Evolutionary conservation across 306 rosid genomes (phyloP), one percentile per base, ranked within the genome.

Genomic region (Acacia melanoxylon): DNA sequence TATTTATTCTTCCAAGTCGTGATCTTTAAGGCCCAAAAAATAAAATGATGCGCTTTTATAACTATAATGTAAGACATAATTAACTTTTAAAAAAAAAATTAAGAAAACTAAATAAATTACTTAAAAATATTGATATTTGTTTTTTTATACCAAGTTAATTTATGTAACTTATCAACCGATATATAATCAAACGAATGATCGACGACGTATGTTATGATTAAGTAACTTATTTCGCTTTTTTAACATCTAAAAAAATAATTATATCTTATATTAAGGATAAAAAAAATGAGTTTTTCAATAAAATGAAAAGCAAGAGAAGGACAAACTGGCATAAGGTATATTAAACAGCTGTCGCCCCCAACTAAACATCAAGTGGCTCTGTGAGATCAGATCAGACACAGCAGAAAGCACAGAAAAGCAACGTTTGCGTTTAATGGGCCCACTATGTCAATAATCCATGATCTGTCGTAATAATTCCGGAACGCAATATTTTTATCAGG

Each of bases 381-480:
- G 29, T 37, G 11, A 58, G 65, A 69, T 42, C 74, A 41, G 74
- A n/a, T n/a, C 52, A 10, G 73, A 20, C 73, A 69, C 74, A n/a
- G 52, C 16, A 10, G 33, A 69, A 14, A 42, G 31, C 33, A 48
- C 74, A 69, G 1, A 20, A 27, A 42, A 4, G 74, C 49, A 35
- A 40, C 20, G 4, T 13, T 62, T 27, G 37, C 1, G 40, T 62
- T 27, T 19, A 40, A 40, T 68, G 73, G 46, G 29, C 74, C 74
- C 41, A 41, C 74, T 19, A 10, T 0, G 31, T 2, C 29, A 11
- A 40, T 10, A 40, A 68, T 20, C 29, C 31, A 41, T n/a, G 2
- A 40, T 68, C 72, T 8, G 25, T 68, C 72, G 27, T 9, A 68
- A 68, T 35, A 68, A 35, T 68, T 35, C 20, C 5, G 35, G 17